Evolutionary conservation across 1,284 basidiomycete species (phyloP), one percentile per base, ranked within the genome.

Genomic region (Malassezia pachydermatis): DNA sequence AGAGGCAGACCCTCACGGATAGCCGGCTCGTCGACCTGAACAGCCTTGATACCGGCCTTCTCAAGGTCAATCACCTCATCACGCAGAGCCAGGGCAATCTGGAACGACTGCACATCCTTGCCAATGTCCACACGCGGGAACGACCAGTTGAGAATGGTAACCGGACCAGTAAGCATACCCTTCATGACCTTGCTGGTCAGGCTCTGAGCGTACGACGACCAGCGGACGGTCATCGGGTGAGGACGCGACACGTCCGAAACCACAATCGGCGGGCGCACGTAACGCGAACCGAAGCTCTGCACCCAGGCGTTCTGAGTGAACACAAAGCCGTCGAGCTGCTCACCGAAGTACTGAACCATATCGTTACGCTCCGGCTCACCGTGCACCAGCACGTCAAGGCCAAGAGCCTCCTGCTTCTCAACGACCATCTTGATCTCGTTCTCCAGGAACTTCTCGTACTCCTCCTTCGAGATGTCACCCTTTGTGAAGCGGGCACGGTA

Each of bases 231-330:
- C 79, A 99, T 96, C 51, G 94, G 83, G 40, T 77, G 76, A 41
- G 88, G 83, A 63, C 94, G 88, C 76, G 86, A 88, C 75, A 99
- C 85, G 75, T 99, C 94, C 41, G 89, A 94, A 71, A 98, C 92
- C 70, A 99, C 83, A 77, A 98, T 95, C 54, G 94, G 94, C 48
- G 94, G 94, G 67, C 94, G 90, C 60, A 99, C 94, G 76, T 96
- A 98, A 71, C 88, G 88, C 16, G 70, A 72, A 45, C 68, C 68
- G 73, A 92, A 99, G 74, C 88, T 94, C 78, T 99, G 94, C 32
- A 99, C 94, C 94, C 94, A 99, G 51, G 82, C 94, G 68, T 95
- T 90, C 77, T 96, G 88, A 54, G 89, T 95, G 77, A 94, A 95
- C 75, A 86, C 88, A 73, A 98, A 96, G 64, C 94, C 94, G 57